Evolutionary conservation across 805 yeast species (phyloP), one percentile per base, ranked within the genome.

Genomic region (Hanseniaspora vineae): DNA sequence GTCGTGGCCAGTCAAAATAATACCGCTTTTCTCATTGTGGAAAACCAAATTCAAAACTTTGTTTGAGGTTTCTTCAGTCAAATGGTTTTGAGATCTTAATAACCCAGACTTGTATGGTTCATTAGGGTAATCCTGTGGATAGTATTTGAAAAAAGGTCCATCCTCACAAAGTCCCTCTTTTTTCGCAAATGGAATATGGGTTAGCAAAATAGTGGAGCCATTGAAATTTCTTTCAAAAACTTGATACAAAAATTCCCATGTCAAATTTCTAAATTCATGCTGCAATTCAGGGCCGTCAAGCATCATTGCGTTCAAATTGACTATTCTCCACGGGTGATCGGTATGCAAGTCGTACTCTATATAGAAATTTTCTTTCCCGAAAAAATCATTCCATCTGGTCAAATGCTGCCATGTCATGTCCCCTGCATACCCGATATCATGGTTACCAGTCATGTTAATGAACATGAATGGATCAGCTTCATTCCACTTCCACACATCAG

Each of bases 351-450:
- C 78, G 56, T 81, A 80, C 59, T 81, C 84, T 45, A 83, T 76
- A 67, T 85, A 86, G 60, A 71, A 90, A 64, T 90, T 90, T 57
- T 87, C 86, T 55, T 79, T 77, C 33, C 98, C 98, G 65, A 84
- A 92, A 31, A 83, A 66, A 39, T 68, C 67, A 47, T 71, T 72
- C 66, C 78, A 92, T 54, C 98, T 71, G 1, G 85, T 77, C 78
- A 87, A 77, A 57, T 94, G 95, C 57, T 86, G 96, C 68, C 80
- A 79, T 0, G 96, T 88, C 39, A 94, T 86, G 64, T 92, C 98
- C 0, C 97, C 97, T 44, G 84, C 77, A 61, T 92, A 90, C 0
- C 98, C 98, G 44, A 90, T 80, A 62, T 92, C 98, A 61, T 92
- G 98, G 61, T 92, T 92, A 1, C 98, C 98, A 1, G 95, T 81